Percentiles rank a stretch among this genome's conserved stretches.
Conservation (phyloP, 129 eudicot species). For the Artemisia argyi region DNA sequence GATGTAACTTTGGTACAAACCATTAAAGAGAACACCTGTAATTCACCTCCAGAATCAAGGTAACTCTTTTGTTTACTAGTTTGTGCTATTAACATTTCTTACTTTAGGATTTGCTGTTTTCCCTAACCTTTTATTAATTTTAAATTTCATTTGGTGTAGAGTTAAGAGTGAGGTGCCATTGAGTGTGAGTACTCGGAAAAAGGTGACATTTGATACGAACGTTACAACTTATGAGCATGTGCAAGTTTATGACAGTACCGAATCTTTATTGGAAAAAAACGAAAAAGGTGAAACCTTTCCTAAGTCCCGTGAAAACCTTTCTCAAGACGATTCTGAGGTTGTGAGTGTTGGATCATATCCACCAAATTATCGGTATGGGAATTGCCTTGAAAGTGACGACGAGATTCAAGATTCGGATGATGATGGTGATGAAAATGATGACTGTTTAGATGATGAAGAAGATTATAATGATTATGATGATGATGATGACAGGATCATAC, state of each 20-base stretch:
- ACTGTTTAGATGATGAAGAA: constrained; percentile 36
- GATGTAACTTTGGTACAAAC: constrained; percentile 36
- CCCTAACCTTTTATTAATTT: not conserved
- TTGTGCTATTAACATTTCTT: not conserved
- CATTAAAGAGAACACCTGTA: constrained; percentile 23
- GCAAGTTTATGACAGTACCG: constrained; percentile 54
- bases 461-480: constrained; percentile 37
- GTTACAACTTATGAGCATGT: constrained; percentile 77
- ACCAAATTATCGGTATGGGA: constrained; percentile 81
- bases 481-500: constrained; percentile 34
- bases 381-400: constrained; percentile 79
- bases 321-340: constrained; percentile 47
- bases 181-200: constrained; percentile 61
- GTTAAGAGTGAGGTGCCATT: constrained; percentile 51
- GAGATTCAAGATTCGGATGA: constrained; percentile 58
- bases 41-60: constrained; percentile 50
- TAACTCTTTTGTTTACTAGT: constrained; percentile 23
- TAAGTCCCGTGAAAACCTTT: constrained; percentile 32
- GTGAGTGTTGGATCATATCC: constrained; percentile 71
- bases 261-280: constrained; percentile 48
- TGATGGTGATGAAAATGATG: constrained; percentile 53
- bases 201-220: constrained; percentile 82
- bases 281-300: constrained; percentile 40
- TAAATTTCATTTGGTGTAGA: constrained; percentile 25
- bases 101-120: not conserved